Evolutionary conservation across 2,329 filamentous ascomycete species (phyloP), one percentile per base, ranked within the genome.

Genomic region (Clonostachys sp.): DNA sequence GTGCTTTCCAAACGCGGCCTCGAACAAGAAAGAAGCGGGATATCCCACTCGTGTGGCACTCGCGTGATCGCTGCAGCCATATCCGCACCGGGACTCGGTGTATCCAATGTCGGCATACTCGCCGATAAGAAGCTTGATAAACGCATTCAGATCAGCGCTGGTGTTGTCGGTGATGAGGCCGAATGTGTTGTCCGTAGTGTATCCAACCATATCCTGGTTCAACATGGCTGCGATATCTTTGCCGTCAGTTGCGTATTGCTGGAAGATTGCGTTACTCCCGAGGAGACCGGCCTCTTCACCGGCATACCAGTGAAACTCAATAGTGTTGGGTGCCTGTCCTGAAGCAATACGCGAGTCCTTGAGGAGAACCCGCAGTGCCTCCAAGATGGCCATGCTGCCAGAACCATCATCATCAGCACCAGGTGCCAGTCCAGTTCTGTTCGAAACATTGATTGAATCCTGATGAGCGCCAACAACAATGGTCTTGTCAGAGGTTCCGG

Each of bases 251-350:
- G 63, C 66, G 61, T 76, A 76, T 44, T 57, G 60, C 44, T 64
- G 56, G 50, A 72, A 74, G 41, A 76, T 55, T 34, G 63, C 70
- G 38, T 62, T 61, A 12, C 71, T 74, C 16, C 74, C 74, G 5
- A 75, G 65, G 8, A 75, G 62, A 13, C 74, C 73, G 12, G 64
- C 70, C 55, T 78, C 74, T 60, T 77, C 74, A 30, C 64, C 75
- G 35, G 60, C 59, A 53, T 78, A 78, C 58, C 72, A 78, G 57
- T 78, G 74, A 55, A 78, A 77, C 58, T 78, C 75, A 48, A 78
- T 63, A 3, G 74, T 75, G 57, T 75, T 68, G 44, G 65, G 61
- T 35, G 71, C 69, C 30, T 58, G 53, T 52, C 64, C 73, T 20
- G 61, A 57, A 24, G 62, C 58, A 10, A 30, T 30, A 30, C 24